Evolutionary conservation across 495 filamentous ascomycete genomes (phyloP).

Genomic region (Neurospora sp.): DNA sequence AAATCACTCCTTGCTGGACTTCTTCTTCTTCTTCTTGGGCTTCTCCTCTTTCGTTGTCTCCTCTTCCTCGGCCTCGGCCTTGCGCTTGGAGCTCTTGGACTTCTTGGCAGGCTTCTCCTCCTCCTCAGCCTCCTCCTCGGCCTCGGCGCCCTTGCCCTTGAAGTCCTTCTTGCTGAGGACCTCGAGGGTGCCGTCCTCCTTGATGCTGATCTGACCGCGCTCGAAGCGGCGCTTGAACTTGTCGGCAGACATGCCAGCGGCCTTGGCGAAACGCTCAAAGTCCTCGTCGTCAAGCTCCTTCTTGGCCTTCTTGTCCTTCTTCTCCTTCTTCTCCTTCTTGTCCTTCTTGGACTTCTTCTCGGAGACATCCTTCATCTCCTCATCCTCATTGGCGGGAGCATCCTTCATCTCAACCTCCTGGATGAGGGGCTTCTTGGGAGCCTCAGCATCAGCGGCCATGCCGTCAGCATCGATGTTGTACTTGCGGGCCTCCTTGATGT

Average conservation of each 20-base stretch:
- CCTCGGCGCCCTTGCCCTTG: slow-evolving; percentile 48
- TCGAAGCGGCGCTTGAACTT: slow-evolving; percentile 57
- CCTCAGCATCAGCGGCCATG: slow-evolving; percentile 57
- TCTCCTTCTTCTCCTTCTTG: slow-evolving; percentile 28
- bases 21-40: slow-evolving; percentile 40
- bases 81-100: slow-evolving; percentile 35
- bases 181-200: slow-evolving; percentile 45
- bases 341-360: slow-evolving; percentile 30
- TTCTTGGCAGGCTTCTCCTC: slow-evolving; percentile 21
- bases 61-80: slow-evolving; percentile 23
- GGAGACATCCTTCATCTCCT: slow-evolving; percentile 20
- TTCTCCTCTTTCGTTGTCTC: slow-evolving; percentile 27
- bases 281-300: slow-evolving; percentile 40
- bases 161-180: slow-evolving; percentile 56
- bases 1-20: slow-evolving; percentile 29
- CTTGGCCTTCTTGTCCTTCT: slow-evolving; percentile 19
- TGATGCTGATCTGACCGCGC: slow-evolving; percentile 53
- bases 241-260: slow-evolving; percentile 52
- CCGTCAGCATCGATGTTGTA: slow-evolving; percentile 96
- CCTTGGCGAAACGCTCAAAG: slow-evolving; percentile 44
- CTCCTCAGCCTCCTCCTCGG: slow-evolving; percentile 45
- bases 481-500: slow-evolving; percentile 86
- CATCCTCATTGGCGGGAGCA: slow-evolving; percentile 24
- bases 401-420: slow-evolving; percentile 48
- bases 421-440: slow-evolving; percentile 47